Conservation (phyloP, 1,139 yeast species). For the Suhomyces guaymorum region DNA sequence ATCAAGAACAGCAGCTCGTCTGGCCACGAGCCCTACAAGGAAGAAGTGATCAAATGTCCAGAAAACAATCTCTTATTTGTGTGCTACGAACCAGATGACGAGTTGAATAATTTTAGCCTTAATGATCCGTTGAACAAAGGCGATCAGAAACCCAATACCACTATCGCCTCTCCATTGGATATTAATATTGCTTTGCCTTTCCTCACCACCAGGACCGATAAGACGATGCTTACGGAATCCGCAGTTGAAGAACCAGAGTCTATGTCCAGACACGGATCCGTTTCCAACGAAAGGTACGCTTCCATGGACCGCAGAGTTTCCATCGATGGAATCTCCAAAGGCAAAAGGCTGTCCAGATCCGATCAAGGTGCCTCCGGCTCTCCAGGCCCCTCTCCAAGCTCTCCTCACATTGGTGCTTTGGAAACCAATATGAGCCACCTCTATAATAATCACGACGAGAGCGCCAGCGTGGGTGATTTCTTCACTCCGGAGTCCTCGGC, state of each 20-base stretch:
- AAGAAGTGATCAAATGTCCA: constrained; percentile 57
- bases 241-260: constrained; percentile 24
- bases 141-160: constrained; percentile 16
- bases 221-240: constrained; percentile 28
- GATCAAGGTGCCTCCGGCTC: constrained; percentile 5
- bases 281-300: constrained; percentile 6
- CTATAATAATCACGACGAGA: constrained; percentile 6
- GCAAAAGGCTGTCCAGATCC: constrained; percentile 1
- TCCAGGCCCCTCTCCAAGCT: constrained; percentile 19
- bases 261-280: constrained; percentile 23
- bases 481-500: constrained; percentile 33
- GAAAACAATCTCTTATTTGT: constrained; percentile 62
- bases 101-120: constrained; percentile 27
- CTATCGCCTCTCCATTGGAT: constrained; percentile 49
- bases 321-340: constrained; percentile 2
- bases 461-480: constrained; percentile 16
- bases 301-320: no score
- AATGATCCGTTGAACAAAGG: constrained; percentile 14
- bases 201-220: constrained; percentile 44
- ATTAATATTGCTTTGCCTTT: constrained; percentile 50
- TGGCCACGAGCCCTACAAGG: constrained; percentile 53
- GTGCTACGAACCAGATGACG: constrained; percentile 51
- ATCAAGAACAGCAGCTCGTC: constrained; percentile 34
- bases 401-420: constrained; percentile 44
- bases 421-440: constrained; percentile 42